Evolutionary conservation across 108 stramenopile genomes (phyloP).

Genomic region (Skeletonema costatum): DNA sequence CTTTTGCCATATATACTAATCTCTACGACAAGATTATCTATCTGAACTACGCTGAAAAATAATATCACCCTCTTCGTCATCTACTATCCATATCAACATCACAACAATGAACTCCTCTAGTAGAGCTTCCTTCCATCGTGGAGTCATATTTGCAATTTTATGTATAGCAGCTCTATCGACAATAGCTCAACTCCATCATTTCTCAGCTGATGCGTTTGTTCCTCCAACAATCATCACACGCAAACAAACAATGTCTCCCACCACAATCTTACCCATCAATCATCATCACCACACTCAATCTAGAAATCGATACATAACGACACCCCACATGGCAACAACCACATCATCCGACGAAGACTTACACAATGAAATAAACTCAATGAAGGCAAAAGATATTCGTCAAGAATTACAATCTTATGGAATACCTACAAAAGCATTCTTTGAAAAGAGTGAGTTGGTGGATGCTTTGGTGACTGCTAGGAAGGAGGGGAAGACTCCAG

Average conservation of each 20-base stretch:
- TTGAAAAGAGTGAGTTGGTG: constrained; percentile 80
- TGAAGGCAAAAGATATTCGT: constrained; percentile 66
- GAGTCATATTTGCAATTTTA: not conserved
- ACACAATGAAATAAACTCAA: constrained; percentile 51
- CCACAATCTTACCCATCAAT: not conserved
- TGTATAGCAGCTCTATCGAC: not conserved
- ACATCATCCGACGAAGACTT: constrained; percentile 39
- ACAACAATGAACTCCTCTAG: not conserved
- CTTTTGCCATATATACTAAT: too few relatives aligned
- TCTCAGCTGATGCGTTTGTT: not conserved
- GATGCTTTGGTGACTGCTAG: constrained; percentile 69
- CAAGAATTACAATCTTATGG: constrained; percentile 77
- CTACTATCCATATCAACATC: not conserved
- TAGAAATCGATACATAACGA: not conserved
- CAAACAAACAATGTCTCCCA: not conserved
- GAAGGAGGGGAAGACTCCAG: constrained; percentile 65
- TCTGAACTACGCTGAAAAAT: too few relatives aligned
- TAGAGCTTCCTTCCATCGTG: not conserved
- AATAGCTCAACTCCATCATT: not conserved
- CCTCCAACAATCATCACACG: not conserved
- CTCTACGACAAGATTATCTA: not conserved
- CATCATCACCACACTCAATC: not conserved
- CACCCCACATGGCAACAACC: not conserved
- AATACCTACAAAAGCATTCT: constrained; percentile 67
- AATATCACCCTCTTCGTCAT: too few relatives aligned